Evolutionary conservation across 352 stramenopile species (phyloP), one percentile per base, ranked within the genome.

Genomic region (Pythium vanterpoolii): DNA sequence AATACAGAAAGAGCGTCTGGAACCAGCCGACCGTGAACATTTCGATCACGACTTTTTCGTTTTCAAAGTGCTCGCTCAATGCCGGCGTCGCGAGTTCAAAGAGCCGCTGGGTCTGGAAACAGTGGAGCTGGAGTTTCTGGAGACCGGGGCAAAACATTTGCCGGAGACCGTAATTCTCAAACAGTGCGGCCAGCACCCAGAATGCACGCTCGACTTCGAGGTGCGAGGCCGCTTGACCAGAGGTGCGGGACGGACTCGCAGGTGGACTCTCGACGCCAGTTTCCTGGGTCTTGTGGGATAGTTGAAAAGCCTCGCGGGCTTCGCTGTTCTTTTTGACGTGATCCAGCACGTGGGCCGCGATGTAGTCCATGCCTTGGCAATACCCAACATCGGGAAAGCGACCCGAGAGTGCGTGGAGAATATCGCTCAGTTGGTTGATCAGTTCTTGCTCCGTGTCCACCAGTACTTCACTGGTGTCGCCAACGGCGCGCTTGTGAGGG

Each of bases 11-110:
- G 27, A 95, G 52, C 33, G 86, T 95, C 68, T 95, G 83, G 73
- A 93, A 95, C 86, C 86, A 95, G 36, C 86, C 86, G 28, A 95
- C 84, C 19, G 83, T 82, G 48, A 93, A 95, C 86, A 95, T 93
- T 56, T 95, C 83, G 43, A 90, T 76, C 42, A 88, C 76, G 16
- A 95, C 76, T 36, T 87, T 86, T 44, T 95, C 83, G 10, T 45
- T 59, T n/a, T 77, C 77, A 64, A 95, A 93, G 57, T 93, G 84
- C 34, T 79, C 76, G 1, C 72, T 73, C 19, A 95, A 62, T 40
- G 50, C 68, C 19, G 86, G 86, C 5, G 84, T 52, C 0, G 70
- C 69, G 26, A 90, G 48, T 36, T 90, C 74, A 45, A 93, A 79
- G 5, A 93, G 57, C 8, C 73, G 70, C 56, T 90, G 83, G 30